Evolutionary conservation across 2,329 filamentous ascomycete species (phyloP).

Genomic region (Penicillium sp.): DNA sequence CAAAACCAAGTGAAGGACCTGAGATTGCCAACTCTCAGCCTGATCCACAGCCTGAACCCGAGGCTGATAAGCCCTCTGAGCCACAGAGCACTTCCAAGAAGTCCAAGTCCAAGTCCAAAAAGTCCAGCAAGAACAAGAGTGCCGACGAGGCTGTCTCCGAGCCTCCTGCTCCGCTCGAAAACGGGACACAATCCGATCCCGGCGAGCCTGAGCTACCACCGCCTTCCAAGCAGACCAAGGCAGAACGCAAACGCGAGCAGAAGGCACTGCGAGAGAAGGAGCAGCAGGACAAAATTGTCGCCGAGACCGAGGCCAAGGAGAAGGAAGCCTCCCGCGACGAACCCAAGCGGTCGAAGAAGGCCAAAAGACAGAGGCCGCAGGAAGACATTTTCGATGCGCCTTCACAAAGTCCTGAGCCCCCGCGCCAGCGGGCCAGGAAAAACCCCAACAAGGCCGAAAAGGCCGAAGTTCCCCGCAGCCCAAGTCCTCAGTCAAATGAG

Average conservation of each 20-base stretch:
- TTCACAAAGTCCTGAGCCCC: no score
- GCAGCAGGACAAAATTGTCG: constrained; percentile 1
- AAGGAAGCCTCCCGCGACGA: constrained; percentile 1
- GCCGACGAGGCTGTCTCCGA: not conserved
- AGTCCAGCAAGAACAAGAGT: not conserved
- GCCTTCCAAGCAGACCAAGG: not conserved
- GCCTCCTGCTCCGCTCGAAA: not conserved
- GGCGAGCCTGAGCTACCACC: not conserved
- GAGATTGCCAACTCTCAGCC: not conserved
- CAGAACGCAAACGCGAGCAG: constrained; percentile 10
- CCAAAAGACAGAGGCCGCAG: not conserved
- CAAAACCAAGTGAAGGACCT: not conserved
- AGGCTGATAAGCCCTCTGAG: not conserved
- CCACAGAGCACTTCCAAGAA: not conserved
- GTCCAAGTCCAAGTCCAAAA: not conserved
- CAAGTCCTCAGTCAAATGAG: no score
- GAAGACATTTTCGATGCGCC: no score
- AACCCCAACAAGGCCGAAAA: no score
- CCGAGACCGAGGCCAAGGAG: not conserved
- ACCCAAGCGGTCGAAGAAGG: constrained; percentile 2
- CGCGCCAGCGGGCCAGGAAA: no score
- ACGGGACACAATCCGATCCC: not conserved
- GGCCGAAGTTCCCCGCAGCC: no score
- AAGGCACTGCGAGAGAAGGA: constrained; percentile 12
- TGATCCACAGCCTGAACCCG: not conserved